Evolutionary conservation across 1,284 basidiomycete species (phyloP).

Genomic region (Ganoderma meredithae): DNA sequence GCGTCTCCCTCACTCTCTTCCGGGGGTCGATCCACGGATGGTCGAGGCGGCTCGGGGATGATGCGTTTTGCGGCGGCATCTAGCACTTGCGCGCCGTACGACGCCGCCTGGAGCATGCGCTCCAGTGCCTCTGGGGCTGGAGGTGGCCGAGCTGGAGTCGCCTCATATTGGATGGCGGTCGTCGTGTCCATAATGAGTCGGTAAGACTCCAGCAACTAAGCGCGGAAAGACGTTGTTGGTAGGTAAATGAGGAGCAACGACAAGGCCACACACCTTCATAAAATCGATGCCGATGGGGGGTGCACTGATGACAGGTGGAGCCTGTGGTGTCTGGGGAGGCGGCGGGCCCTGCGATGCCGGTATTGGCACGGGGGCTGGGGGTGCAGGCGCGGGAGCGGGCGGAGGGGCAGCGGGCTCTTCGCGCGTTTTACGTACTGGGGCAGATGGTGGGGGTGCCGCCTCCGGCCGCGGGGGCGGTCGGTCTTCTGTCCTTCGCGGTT

Average conservation of each 20-base stretch:
- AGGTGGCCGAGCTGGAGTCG: slow-evolving; percentile 38
- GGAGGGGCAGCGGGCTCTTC: slow-evolving; percentile 36
- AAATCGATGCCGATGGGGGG: slow-evolving; percentile 54
- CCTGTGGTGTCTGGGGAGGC: slow-evolving; percentile 31
- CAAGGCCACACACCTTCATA: slow-evolving; percentile 50
- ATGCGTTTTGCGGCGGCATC: slow-evolving; percentile 46
- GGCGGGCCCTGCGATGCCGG: slow-evolving; percentile 22
- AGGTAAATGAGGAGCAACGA: slow-evolving; percentile 17
- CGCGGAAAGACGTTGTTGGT: neutral
- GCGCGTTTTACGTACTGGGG: slow-evolving; percentile 36
- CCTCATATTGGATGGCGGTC: slow-evolving; percentile 40
- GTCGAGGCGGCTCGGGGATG: slow-evolving; percentile 30
- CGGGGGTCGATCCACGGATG: slow-evolving; percentile 26
- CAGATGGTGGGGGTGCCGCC: slow-evolving; percentile 20
- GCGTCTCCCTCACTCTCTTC: slow-evolving; percentile 29
- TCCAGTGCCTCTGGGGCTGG: slow-evolving; percentile 50
- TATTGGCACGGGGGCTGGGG: slow-evolving; percentile 22
- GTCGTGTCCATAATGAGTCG: slow-evolving; percentile 51
- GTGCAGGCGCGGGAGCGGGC: slow-evolving; percentile 27
- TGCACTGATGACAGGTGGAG: slow-evolving; percentile 17
- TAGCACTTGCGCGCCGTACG: slow-evolving; percentile 59
- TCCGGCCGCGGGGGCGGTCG: slow-evolving; percentile 30
- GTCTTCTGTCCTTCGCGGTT: slow-evolving; percentile 39
- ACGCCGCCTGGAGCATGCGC: slow-evolving; percentile 57
- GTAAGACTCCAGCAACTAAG: slow-evolving; percentile 56